Conservation (phyloP, 1,284 basidiomycete species). For the Moniliophthora roreri region DNA sequence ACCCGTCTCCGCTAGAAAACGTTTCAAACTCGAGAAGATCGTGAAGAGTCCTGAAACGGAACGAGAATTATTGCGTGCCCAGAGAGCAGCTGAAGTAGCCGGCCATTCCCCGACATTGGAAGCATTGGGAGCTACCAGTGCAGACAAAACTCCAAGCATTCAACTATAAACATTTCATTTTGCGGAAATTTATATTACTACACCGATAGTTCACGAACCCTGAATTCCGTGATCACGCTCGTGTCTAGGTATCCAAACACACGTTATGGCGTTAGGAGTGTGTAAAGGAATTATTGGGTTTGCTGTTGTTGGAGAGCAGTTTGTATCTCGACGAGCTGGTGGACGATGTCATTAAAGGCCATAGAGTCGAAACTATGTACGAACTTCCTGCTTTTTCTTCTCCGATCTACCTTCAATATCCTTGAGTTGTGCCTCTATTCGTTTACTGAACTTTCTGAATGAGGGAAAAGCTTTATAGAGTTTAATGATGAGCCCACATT, state of each 20-base stretch:
- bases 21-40: constrained; percentile 67
- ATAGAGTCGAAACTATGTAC: constrained; percentile 20
- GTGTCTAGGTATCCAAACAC: too few species aligned
- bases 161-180: background rate
- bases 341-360: constrained; percentile 10
- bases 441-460: constrained; percentile 52
- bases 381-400: constrained; percentile 79
- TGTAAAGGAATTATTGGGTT: constrained; percentile 17
- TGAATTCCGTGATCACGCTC: too few species aligned
- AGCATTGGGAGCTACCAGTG: background rate
- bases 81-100: constrained; percentile 9
- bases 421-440: constrained; percentile 79
- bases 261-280: background rate
- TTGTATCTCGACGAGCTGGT: constrained; percentile 66
- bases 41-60: constrained; percentile 65
- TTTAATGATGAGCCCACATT: constrained; percentile 62
- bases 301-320: constrained; percentile 49
- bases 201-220: too few species aligned
- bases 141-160: background rate
- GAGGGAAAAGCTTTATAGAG: background rate
- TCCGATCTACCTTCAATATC: constrained; percentile 74
- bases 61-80: constrained; percentile 38
- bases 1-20: constrained; percentile 73
- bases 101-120: constrained; percentile 1
- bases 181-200: background rate